Evolutionary conservation across 305 asterid genomes (phyloP).

Genomic region (Caryopteris hybrid): DNA sequence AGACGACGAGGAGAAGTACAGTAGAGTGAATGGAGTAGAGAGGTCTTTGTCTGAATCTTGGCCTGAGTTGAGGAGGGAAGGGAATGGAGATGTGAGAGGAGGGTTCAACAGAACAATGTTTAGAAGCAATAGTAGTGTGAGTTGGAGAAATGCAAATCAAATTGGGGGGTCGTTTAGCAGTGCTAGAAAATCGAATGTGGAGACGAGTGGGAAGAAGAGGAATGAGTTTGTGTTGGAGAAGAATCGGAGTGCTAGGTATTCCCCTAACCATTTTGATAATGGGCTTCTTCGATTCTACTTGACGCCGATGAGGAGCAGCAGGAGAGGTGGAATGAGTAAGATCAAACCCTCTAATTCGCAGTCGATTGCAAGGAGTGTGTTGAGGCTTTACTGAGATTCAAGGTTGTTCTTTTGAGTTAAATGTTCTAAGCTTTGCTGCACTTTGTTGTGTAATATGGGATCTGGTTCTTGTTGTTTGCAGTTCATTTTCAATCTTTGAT

Average conservation of each 20-base stretch:
- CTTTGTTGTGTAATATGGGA: constrained; percentile 27
- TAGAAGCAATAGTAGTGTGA: constrained; percentile 81
- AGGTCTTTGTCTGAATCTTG: constrained; percentile 83
- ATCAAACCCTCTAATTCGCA: constrained; percentile 57
- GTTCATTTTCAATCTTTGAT: constrained; percentile 31
- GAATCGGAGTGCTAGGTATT: constrained; percentile 77
- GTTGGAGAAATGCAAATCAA: constrained; percentile 64
- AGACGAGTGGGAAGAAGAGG: constrained; percentile 51
- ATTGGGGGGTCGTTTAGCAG: constrained; percentile 55
- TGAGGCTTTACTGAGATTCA: constrained; percentile 59
- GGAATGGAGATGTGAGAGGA: constrained; percentile 35
- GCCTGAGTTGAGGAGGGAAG: constrained; percentile 57
- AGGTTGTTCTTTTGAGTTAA: constrained; percentile 30
- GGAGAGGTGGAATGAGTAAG: constrained; percentile 55
- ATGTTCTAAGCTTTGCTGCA: constrained; percentile 21
- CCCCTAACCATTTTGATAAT: constrained; percentile 64
- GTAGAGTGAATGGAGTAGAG: constrained; percentile 73
- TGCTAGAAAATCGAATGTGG: constrained; percentile 49
- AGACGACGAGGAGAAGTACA: constrained; percentile 55
- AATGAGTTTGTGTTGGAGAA: constrained; percentile 71
- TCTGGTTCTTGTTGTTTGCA: constrained; percentile 35
- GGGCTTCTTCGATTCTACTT: constrained; percentile 84
- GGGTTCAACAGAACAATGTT: constrained; percentile 47
- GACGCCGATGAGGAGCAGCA: constrained; percentile 72
- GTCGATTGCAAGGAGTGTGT: constrained; percentile 71